Evolutionary conservation across 2,329 filamentous ascomycete genomes (phyloP).

Genomic region (Curvularia verruculosa): DNA sequence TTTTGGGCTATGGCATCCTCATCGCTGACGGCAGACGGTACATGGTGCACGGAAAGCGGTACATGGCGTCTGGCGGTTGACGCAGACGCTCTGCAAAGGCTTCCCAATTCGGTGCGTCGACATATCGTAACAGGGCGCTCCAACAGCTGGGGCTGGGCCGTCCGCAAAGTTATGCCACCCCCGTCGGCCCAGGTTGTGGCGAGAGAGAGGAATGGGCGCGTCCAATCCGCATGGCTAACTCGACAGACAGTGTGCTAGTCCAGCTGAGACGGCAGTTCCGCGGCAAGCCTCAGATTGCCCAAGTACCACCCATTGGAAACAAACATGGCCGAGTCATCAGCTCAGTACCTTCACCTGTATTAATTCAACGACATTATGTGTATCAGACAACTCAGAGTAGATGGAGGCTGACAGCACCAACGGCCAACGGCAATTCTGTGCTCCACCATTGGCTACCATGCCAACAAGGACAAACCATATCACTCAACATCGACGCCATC

Average conservation of each 20-base stretch:
- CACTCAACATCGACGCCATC: constrained; percentile 8
- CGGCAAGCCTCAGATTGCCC: neutral
- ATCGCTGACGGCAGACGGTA: neutral
- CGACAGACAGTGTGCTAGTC: too few species aligned
- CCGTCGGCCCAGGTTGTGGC: neutral
- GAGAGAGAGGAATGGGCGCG: neutral
- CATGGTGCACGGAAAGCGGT: too few species aligned
- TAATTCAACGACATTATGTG: neutral
- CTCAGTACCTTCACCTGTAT: neutral
- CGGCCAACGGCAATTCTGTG: constrained; percentile 7
- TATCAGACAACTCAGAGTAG: neutral
- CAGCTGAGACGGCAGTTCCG: neutral
- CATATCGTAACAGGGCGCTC: too few species aligned
- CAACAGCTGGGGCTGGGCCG: neutral
- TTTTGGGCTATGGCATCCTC: neutral
- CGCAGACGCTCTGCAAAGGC: neutral
- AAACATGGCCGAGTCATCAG: neutral
- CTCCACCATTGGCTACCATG: constrained; percentile 15
- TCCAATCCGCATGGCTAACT: too few species aligned
- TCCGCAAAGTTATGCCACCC: neutral
- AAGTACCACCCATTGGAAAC: neutral
- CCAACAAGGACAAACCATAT: constrained; percentile 8
- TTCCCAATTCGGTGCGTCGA: too few species aligned
- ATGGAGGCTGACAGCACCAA: constrained; percentile 20
- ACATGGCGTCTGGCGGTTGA: neutral